Base-by-base conservation (phyloP, 2,329 filamentous ascomycete genomes). In the Dothiorella sarmentorum region DNA sequence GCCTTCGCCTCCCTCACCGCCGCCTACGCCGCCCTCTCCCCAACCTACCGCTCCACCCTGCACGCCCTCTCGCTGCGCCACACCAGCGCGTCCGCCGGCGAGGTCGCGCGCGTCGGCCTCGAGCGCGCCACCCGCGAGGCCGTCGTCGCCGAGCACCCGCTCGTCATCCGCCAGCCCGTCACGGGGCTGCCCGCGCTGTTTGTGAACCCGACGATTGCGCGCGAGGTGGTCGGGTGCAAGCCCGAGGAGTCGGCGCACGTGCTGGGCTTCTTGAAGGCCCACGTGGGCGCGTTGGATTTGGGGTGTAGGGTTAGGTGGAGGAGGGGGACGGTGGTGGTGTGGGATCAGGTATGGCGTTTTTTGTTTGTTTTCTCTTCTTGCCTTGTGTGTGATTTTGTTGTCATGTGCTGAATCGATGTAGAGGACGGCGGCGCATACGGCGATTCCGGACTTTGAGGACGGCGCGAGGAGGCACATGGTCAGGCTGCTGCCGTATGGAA, bases 11-110 rank as follows among this genome's bases (percentile, higher is more conserved):
- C 52, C 7, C 37, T 44, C 7, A 56, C 52, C 1, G 38, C 52
- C 26, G 52, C 52, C 27, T 44, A 56, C 38, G 27, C 26, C 37
- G 52, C 52, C 4, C 60, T 63, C n/a, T 63, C 61, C 31, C 47
- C 42, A 5, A 35, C 52, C 18, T 49, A 58, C 20, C 59, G 59
- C 37, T 31, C 13, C 7, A 58, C 55, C 15, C 58, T 63, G 27
- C 60, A 61, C 26, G 27, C 60, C 2, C 51, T 63, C 9, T 6
- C 2, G 4, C 49, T 53, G 17, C 33, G 20, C 18, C 35, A 53
- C 49, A 53, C 49, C 24, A 40, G 33, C 33, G 49, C 49, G 4
- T 27, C 22, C 33, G 33, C n/a, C 33, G 49, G 49, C 49, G 49
- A 53, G n/a, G 49, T 53, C n/a, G 49, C 49, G n/a, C 49, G 49